Conservation (phyloP, 306 rosid genomes). For the Cucumis sativus region DNA sequence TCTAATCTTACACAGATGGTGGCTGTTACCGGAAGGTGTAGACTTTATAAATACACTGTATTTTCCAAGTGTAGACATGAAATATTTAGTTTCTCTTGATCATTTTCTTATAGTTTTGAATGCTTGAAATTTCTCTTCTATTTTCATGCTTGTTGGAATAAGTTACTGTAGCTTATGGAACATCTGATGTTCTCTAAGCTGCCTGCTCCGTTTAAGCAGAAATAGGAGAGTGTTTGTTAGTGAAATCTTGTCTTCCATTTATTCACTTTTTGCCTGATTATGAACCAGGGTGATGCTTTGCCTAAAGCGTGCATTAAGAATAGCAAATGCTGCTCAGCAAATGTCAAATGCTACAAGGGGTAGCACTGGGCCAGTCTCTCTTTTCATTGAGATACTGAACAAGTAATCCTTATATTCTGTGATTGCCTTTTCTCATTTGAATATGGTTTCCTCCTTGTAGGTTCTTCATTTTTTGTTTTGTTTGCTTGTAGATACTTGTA, state of each 20-base stretch:
- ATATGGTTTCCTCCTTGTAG: background rate
- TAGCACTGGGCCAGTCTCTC: conserved; percentile 66
- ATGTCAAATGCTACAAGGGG: conserved; percentile 81
- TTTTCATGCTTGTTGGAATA: background rate
- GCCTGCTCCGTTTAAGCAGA: background rate
- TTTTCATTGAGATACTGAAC: conserved; percentile 85
- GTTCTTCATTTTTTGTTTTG: conserved; percentile 3
- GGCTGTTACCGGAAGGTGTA: background rate
- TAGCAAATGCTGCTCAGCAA: conserved; percentile 93
- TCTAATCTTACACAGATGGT: background rate
- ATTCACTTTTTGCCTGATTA: background rate
- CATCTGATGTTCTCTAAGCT: background rate
- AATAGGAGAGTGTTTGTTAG: background rate
- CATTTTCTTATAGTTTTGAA: background rate
- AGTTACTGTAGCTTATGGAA: background rate
- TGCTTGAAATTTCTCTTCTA: background rate
- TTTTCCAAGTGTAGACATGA: background rate
- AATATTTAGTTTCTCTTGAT: background rate
- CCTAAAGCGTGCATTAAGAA: conserved; percentile 83
- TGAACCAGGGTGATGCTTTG: conserved; percentile 69
- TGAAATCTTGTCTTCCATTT: conserved; percentile 5
- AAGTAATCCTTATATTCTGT: conserved; percentile 34
- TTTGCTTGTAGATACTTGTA: conserved; percentile 63
- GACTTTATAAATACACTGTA: background rate
- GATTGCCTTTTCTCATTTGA: background rate